Percentiles rank a stretch among this genome's conserved stretches.
Conservation (phyloP, 352 stramenopile genomes). For the Globisporangium takayamanum region DNA sequence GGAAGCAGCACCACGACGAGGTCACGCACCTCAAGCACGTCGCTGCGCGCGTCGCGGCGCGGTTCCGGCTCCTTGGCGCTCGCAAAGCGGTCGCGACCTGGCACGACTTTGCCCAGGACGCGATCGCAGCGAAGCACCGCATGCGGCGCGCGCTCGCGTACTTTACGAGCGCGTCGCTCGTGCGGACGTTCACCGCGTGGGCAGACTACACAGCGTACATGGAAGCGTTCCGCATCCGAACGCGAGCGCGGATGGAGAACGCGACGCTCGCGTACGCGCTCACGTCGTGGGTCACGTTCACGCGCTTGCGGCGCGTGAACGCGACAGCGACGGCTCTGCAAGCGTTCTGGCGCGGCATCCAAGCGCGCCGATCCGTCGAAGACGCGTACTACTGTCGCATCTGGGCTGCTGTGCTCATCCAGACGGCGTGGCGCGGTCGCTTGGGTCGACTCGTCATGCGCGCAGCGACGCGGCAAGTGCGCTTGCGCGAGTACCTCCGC, state of each 20-base stretch:
- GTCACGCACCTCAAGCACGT: slow-evolving; percentile 30
- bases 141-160: slow-evolving; percentile 52
- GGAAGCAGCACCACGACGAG: slow-evolving; percentile 38
- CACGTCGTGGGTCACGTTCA: slow-evolving; percentile 40
- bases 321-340: slow-evolving; percentile 34
- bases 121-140: slow-evolving; percentile 34
- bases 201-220: slow-evolving; percentile 28
- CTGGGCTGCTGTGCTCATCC: slow-evolving; percentile 65
- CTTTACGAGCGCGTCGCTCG: slow-evolving; percentile 49
- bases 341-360: slow-evolving; percentile 57
- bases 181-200: slow-evolving; percentile 61
- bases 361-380: slow-evolving; percentile 36
- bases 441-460: slow-evolving; percentile 49
- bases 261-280: slow-evolving; percentile 42
- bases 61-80: slow-evolving; percentile 34
- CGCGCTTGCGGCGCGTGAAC: slow-evolving; percentile 24
- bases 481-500: slow-evolving; percentile 61
- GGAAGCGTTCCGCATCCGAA: slow-evolving; percentile 33
- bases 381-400: slow-evolving; percentile 51
- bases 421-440: slow-evolving; percentile 59
- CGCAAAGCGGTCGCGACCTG: slow-evolving; percentile 51
- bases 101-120: slow-evolving; percentile 57
- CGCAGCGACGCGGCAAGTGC: slow-evolving; percentile 38
- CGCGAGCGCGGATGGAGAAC: slow-evolving; percentile 42
- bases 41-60: slow-evolving; percentile 32